Evolutionary conservation across 139 green algal genomes (phyloP).

Genomic region (Haematococcus sp.): DNA sequence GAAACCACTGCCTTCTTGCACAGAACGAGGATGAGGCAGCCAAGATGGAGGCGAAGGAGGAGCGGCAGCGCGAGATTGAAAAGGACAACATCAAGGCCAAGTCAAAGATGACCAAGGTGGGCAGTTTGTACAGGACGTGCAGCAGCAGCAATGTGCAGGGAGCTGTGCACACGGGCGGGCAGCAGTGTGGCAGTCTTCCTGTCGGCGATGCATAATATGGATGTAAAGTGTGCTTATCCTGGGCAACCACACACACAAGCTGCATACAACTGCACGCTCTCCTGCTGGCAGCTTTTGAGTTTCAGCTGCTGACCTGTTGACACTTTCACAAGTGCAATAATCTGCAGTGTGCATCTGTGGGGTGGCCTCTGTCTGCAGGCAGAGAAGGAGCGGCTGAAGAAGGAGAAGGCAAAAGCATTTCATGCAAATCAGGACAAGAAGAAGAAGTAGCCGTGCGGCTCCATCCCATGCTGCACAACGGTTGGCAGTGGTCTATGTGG

Average conservation of each 20-base stretch:
- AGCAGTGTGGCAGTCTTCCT: not conserved
- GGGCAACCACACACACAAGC: not conserved
- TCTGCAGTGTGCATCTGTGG: too few species aligned
- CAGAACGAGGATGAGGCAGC: conserved; percentile 57
- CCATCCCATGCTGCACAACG: too few species aligned
- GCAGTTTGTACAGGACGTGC: not conserved
- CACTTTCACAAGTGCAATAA: too few species aligned
- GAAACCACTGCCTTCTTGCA: not conserved
- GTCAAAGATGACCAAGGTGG: conserved; percentile 41
- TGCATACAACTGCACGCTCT: not conserved
- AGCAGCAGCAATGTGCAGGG: not conserved
- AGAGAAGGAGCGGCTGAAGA: conserved; percentile 36
- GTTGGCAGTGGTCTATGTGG: too few species aligned
- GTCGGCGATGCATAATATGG: not conserved
- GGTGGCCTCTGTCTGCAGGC: conserved; percentile 15
- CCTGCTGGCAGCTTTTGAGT: not conserved
- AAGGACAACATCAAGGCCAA: conserved; percentile 81
- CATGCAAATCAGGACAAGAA: conserved; percentile 23
- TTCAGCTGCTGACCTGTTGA: not conserved
- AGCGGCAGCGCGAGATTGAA: conserved; percentile 60
- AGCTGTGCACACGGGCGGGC: not conserved
- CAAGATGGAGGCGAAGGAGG: conserved; percentile 75
- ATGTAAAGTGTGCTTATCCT: not conserved
- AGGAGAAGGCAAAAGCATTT: conserved; percentile 40
- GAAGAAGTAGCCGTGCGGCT: conserved; percentile 29